Base-by-base conservation (phyloP, 345 rosid species). In the Pugionium cornutum region DNA sequence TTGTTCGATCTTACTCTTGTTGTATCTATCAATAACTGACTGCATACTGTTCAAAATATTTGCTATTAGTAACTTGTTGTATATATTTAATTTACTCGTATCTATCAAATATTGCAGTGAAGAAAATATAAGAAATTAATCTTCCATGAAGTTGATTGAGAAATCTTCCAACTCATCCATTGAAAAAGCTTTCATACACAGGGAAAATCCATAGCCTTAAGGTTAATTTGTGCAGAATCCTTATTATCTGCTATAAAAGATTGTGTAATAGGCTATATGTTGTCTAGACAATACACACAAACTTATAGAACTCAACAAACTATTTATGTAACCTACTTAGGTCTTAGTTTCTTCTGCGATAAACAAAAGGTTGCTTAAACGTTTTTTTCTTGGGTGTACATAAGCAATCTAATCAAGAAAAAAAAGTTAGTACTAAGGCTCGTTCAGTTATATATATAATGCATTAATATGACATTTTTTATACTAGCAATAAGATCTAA, bases 11-110 rank as follows among this genome's bases (percentile, higher is more conserved):
- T 84, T 89, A 71, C 68, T 59, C 62, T 61, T 80, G 77, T 68
- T 83, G 73, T 84, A 89, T 66, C 87, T 76, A 41, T 89, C 97
- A 34, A 85, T 76, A 54, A 80, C 67, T 33, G 84, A 70, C 70
- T 78, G 81, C 87, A 87, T 84, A 78, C 97, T 89, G 86, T 36
- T 74, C 27, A 50, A 59, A 58, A 36, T 8, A 62, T 39, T 67
- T 66, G 9, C 52, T 66, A 59, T 58, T 62, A 53, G 40, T 52
- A 57, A 53, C 25, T 53, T 68, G 46, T 31, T 52, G 41, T 11
- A 50, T 7, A 11, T 43, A 58, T 49, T 48, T 64, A 64, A 35
- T 50, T 9, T 29, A 58, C 46, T 36, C 66, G 34, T 47, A 8
- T 43, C 31, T 58, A 58, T 30, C 47, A 43, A 18, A 7, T 28